A percentile compares a stretch with the other conserved stretches of the same genome.
These are phyloP conservation scores for Bipolaris sorokiniana DNA, from an alignment of 2,329 filamentous ascomycete species.

Conservation along the genomic window DNA sequence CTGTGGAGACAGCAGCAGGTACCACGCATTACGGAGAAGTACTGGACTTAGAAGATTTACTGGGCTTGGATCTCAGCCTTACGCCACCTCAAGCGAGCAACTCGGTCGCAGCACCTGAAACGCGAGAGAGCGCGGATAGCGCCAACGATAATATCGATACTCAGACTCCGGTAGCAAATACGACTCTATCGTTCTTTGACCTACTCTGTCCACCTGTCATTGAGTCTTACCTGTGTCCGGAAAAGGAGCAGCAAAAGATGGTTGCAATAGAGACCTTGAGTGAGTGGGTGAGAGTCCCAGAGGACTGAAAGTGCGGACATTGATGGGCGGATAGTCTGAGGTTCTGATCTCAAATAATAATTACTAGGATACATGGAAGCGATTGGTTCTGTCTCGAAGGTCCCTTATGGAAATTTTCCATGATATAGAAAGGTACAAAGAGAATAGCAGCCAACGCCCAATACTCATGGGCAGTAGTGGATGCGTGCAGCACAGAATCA, in stretches of 20 bases:
- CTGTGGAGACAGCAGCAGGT: constrained; percentile 43
- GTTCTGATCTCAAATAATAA: neutral
- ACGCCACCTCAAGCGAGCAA: neutral
- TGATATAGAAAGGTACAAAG: neutral
- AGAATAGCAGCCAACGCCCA: neutral
- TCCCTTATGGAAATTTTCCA: neutral
- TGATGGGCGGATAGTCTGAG: too few relatives aligned
- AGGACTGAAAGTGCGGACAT: too few relatives aligned
- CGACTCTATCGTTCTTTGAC: neutral
- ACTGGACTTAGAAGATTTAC: constrained; percentile 35
- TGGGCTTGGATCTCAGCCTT: constrained; percentile 37
- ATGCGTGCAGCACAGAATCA: neutral
- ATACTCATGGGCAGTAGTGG: neutral
- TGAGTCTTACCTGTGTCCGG: too few relatives aligned
- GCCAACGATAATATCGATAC: neutral
- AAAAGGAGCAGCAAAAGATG: too few relatives aligned
- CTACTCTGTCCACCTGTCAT: too few relatives aligned
- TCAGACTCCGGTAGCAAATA: neutral
- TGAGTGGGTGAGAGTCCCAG: too few relatives aligned
- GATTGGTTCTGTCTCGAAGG: neutral
- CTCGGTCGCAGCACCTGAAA: neutral
- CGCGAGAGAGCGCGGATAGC: neutral
- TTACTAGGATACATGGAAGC: neutral
- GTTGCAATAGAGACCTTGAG: too few relatives aligned
- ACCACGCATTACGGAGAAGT: constrained; percentile 46